Percentiles rank a stretch among this genome's conserved stretches.
Evolutionary conservation across 495 filamentous ascomycete species (phyloP).

Genomic region (Rostrohypoxylon terebratum): DNA sequence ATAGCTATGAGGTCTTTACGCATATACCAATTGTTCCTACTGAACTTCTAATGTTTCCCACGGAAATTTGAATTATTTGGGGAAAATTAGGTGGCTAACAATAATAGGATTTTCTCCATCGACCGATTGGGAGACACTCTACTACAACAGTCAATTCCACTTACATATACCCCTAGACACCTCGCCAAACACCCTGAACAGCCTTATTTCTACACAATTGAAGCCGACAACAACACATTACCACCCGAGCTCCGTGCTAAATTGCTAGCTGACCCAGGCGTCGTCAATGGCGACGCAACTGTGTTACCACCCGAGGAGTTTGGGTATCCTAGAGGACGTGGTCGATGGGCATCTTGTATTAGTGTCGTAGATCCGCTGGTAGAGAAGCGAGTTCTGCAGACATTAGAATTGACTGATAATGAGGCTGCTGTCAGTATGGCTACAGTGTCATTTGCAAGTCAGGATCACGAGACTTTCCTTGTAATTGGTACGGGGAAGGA

Average conservation of each 20-base stretch:
- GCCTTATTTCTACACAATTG: slow-evolving; percentile 91
- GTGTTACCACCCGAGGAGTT: slow-evolving; percentile 84
- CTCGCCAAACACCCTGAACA: slow-evolving; percentile 90
- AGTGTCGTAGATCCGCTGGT: slow-evolving; percentile 85
- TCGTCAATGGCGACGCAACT: slow-evolving; percentile 75
- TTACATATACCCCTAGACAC: slow-evolving; percentile 90
- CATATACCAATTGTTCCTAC: slow-evolving; percentile 68
- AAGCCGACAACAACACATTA: slow-evolving; percentile 90
- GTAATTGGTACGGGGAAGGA: slow-evolving; percentile 95
- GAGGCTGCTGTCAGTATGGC: slow-evolving; percentile 91
- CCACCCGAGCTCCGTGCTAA: slow-evolving; percentile 76
- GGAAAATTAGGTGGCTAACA: slow-evolving; percentile 76
- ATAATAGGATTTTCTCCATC: slow-evolving; percentile 85
- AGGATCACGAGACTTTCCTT: slow-evolving; percentile 90
- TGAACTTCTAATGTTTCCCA: slow-evolving; percentile 49
- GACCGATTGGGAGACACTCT: slow-evolving; percentile 88
- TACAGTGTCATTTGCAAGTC: slow-evolving; percentile 83
- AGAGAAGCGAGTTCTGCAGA: slow-evolving; percentile 76
- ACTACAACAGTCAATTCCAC: slow-evolving; percentile 85
- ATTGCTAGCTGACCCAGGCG: slow-evolving; percentile 73
- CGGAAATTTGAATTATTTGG: background rate
- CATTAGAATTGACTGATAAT: slow-evolving; percentile 86
- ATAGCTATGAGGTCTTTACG: slow-evolving; percentile 60
- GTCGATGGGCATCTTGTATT: slow-evolving; percentile 96
- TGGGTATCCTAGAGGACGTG: slow-evolving; percentile 83